Evolutionary conservation across 208 protist genomes (phyloP), one percentile per base, ranked within the genome.

Genomic region (Wallacemonas rigidus): DNA sequence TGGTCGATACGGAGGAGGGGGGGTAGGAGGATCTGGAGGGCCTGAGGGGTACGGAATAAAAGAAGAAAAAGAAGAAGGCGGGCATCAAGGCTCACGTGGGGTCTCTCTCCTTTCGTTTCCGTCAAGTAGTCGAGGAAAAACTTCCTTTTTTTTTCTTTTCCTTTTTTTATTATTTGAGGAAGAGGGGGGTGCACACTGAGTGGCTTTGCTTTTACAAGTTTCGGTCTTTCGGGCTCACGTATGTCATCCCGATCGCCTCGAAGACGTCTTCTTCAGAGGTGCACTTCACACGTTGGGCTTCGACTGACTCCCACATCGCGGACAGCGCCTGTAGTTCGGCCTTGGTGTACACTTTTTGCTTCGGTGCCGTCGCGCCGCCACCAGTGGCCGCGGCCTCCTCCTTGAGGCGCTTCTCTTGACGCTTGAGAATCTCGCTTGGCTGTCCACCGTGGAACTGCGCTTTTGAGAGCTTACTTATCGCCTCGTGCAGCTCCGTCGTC

Each of bases 211-310:
- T 63, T 83, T 54, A 92, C 5, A 91, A 44, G 40, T 86, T 83
- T 7, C 91, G 91, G 39, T 95, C 80, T 68, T 86, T 75, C 2
- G 91, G 91, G 4, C 75, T 47, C 26, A 95, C 86, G 71, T 95
- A 96, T 36, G 78, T 63, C 85, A 95, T 95, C 7, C 82, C 86
- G 2, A 96, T 58, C 1, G 85, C 86, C 43, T 83, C 81, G 72
- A 96, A 96, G 1, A 96, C 81, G 36, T 93, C 92, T 50, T 82
- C 77, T 67, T 96, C 92, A 0, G 79, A 76, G 14, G 55, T 67
- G 47, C 88, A 88, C 78, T 84, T 82, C 72, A 95, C 86, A 1
- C 90, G 87, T 38, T 87, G 82, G 12, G 68, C 17, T 68, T 93
- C 86, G 40, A 95, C 86, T 7, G 89, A 61, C 56, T 77, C 72